phyloP scores from a whole-genome alignment of 1,284 basidiomycete genomes.

The Sporisorium scitamineum region DNA sequence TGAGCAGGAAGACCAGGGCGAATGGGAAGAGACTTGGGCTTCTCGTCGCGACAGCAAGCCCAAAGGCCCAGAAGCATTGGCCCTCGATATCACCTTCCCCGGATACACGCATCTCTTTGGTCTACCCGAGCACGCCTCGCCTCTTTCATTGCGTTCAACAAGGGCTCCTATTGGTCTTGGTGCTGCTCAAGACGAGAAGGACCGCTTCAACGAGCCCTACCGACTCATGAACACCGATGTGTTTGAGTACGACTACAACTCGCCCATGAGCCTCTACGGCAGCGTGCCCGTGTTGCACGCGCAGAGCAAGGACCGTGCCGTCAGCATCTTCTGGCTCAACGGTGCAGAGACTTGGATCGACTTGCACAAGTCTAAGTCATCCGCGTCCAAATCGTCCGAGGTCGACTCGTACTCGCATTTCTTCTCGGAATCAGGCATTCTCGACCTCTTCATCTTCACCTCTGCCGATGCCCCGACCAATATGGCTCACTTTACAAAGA shows the following conservation, averaged over 20 bases:
- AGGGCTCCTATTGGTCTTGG: conserved; percentile 42
- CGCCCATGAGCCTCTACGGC: conserved; percentile 82
- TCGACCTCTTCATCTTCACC: conserved; percentile 93
- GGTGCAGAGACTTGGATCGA: conserved; percentile 97
- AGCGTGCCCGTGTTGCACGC: conserved; percentile 90
- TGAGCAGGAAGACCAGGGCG: conserved; percentile 75
- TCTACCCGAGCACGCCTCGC: conserved; percentile 95
- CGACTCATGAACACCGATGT: conserved; percentile 96
- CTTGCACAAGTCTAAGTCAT: conserved; percentile 72
- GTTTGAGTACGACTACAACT: conserved; percentile 94
- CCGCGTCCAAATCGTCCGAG: conserved; percentile 16
- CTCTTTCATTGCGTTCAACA: conserved; percentile 80
- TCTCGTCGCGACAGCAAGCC: conserved; percentile 92
- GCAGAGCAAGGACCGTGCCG: conserved; percentile 79
- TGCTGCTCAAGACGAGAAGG: conserved; percentile 52
- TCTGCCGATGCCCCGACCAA: conserved; percentile 84
- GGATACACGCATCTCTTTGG: conserved; percentile 90
- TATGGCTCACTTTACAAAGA: conserved; percentile 84
- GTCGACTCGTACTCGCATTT: conserved; percentile 78
- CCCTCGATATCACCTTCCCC: conserved; percentile 92
- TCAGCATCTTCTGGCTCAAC: conserved; percentile 90
- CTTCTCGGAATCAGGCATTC: conserved; percentile 95
- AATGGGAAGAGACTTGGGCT: conserved; percentile 88
- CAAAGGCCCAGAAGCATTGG: conserved; percentile 96
- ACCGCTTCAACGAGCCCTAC: conserved; percentile 80